Evolutionary conservation across 2,329 filamentous ascomycete species (phyloP), one percentile per base, ranked within the genome.

Genomic region (Exophiala bonariae): DNA sequence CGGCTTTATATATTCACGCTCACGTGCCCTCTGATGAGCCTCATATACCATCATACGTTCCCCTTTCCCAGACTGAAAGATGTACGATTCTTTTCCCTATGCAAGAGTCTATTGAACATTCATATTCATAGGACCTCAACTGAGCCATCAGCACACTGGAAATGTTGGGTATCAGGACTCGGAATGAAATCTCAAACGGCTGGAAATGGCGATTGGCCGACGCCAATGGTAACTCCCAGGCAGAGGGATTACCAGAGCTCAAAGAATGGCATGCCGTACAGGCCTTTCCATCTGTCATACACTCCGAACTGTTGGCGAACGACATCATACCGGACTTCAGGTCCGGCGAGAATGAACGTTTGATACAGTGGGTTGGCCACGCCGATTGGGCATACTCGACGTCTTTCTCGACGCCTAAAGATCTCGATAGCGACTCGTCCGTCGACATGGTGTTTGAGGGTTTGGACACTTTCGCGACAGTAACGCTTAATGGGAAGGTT

Each of bases 391-490:
- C 79, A 26, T 91, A 91, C 69, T 30, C 68, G 2, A 47, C 19
- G 17, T 70, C 76, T 2, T 91, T 90, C 69, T 30, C 67, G 2
- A 50, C 33, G 20, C 70, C 77, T 2, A 79, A 79, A 11, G 44
- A 54, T 9, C 35, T 56, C 4, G 9, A 36, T 4, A 13, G 31
- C 16, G 55, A 59, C 9, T 63, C 67, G 40, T 76, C 76, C 49
- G 77, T 79, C 0, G 75, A 86, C 1, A 65, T 92, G 26, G 83
- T 79, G 0, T 90, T 92, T 61, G 85, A 89, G 47, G 88, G 88
- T 0, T 73, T 92, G 37, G 88, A 92, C 63, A 92, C 88, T 0
- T 89, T 86, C 67, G 87, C 87, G 1, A 85, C 77, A 0, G 86
- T 90, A 20, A 69, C 74, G 30, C 71, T 93, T 16, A 88, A 92